Evolutionary conservation across 345 rosid species (phyloP).

Genomic region (Eucalyptus erythrocorys): DNA sequence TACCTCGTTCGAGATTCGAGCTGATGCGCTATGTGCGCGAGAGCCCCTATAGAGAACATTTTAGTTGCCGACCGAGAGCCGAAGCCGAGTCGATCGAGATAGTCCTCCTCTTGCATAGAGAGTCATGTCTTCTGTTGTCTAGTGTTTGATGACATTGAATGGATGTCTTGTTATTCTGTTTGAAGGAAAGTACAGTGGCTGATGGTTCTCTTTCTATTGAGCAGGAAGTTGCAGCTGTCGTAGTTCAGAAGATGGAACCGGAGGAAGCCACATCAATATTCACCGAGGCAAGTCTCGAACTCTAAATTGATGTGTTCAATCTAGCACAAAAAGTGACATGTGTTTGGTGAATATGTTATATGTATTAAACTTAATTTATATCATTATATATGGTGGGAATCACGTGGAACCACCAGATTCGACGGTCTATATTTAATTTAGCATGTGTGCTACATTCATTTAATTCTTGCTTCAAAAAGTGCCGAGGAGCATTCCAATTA

Average conservation of each 20-base stretch:
- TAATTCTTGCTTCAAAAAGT: background rate
- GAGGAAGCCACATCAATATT: constrained; percentile 6
- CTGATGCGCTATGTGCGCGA: background rate
- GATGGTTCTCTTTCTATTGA: background rate
- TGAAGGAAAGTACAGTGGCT: background rate
- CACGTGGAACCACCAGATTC: accelerated
- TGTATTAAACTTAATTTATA: background rate
- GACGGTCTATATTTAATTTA: background rate
- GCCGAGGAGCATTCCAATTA: background rate
- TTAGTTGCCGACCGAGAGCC: background rate
- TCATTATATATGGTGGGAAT: background rate
- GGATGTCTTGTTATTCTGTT: background rate
- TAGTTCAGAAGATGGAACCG: constrained; percentile 15
- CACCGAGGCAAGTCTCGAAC: background rate
- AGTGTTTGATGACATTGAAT: background rate
- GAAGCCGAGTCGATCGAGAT: background rate
- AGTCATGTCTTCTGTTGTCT: background rate
- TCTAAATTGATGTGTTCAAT: background rate
- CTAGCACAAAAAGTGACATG: background rate
- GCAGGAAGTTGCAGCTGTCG: constrained; percentile 37
- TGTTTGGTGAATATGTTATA: background rate
- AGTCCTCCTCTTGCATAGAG: background rate
- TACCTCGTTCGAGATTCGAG: background rate
- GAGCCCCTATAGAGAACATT: background rate
- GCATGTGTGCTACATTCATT: accelerated